phyloP scores from a whole-genome alignment of 164 flowering plant species.

The Magnolia sinica region DNA sequence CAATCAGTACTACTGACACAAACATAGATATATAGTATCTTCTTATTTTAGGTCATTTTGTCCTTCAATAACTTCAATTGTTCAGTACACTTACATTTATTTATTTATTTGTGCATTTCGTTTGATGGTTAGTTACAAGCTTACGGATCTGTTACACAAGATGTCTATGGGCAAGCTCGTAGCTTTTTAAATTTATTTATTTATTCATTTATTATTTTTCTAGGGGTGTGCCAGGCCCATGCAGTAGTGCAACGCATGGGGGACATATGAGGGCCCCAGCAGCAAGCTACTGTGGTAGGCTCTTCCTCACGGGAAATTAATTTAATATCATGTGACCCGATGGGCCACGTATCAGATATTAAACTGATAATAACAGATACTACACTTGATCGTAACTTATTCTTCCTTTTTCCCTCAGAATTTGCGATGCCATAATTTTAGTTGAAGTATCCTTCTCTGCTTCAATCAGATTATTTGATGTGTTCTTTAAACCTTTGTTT shows the following conservation, averaged over 20 bases:
- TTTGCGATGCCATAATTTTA: background rate
- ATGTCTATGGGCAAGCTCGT: background rate
- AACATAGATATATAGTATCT: background rate
- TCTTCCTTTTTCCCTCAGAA: no score
- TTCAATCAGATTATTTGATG: background rate
- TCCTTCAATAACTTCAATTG: background rate
- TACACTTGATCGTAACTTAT: conserved; percentile 82
- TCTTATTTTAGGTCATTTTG: background rate
- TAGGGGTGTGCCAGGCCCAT: conserved; percentile 7
- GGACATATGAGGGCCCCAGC: conserved; percentile 1
- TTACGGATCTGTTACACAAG: background rate
- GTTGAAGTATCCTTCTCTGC: background rate
- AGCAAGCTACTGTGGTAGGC: conserved; percentile 2
- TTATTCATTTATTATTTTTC: no score
- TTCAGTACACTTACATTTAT: background rate
- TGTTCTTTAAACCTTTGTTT: background rate
- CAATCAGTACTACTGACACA: background rate
- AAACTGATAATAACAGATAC: conserved; percentile 94
- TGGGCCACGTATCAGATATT: conserved; percentile 63
- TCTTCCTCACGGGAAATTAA: conserved; percentile 3
- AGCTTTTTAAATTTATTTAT: no score
- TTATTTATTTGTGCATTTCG: background rate
- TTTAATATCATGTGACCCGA: conserved; percentile 7
- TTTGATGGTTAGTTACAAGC: background rate
- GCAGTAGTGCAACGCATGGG: conserved; percentile 4